Evolutionary conservation across 345 rosid genomes (phyloP), one percentile per base, ranked within the genome.

Genomic region (Camelina hispida): DNA sequence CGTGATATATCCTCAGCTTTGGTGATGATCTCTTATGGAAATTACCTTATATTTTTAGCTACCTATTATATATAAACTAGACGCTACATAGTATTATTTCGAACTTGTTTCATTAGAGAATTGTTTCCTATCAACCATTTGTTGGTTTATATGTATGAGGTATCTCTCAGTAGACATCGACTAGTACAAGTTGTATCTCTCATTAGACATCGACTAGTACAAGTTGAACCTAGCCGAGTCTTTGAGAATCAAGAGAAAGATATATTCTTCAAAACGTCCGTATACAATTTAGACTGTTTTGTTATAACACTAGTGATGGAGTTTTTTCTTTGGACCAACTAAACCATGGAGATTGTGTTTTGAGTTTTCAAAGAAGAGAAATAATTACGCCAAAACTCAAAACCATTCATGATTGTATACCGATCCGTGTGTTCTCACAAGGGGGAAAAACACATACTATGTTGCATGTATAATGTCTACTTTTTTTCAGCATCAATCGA

Each of bases 1-100:
- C 61, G 28, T 28, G 22, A 35, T 62, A n/a, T 35, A 22, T 67
- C 15, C 43, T 43, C 62, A 75, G 62, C 55, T 28, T 58, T 30
- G 73, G 35, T 34, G 66, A n/a, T 12, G 13, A 42, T 48, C 3
- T 37, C 18, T 65, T 28, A 35, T 65, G 71, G 20, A 44, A 43
- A 32, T 37, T 9, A 52, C 16, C n/a, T 46, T 20, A 15, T 20
- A 15, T 15, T 14, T 14, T 46, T 47, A 32, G 46, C 34, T 32
- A 32, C 35, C 8, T 32, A 32, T 32, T 32, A 66, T 9, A 65
- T 11, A 65, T 44, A 43, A 28, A 28, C 30, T 28, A 28, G 54
- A 69, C 8, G 34, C 10, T 44, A 57, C 65, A 34, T 47, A 13
- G 62, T 20, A 34, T 9, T 48, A 20, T 60, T 71, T 4, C 13